These are phyloP conservation scores for Botrytis pseudocinerea DNA, from an alignment of 2,329 filamentous ascomycete species.

Conservation along the genomic window DNA sequence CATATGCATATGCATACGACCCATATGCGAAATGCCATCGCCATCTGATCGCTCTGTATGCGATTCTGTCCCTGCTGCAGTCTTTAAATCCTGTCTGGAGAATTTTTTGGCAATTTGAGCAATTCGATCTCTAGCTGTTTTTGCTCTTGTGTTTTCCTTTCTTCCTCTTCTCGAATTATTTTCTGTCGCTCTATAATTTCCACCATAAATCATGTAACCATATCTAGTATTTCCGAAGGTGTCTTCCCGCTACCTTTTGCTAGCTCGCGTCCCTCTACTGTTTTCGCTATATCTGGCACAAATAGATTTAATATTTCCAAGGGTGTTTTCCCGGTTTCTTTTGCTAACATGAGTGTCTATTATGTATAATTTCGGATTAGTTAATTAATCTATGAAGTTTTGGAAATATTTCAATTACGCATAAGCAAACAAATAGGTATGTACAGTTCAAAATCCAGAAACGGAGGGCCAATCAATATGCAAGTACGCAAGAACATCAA, in stretches of 20 bases:
- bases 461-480: background rate
- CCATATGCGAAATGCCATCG: too few relatives aligned
- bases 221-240: background rate
- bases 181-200: background rate
- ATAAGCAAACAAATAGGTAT: background rate
- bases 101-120: too few relatives aligned
- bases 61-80: background rate
- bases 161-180: too few relatives aligned
- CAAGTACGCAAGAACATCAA: background rate
- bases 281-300: background rate
- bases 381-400: background rate
- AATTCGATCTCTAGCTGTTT: background rate
- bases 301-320: background rate
- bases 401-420: background rate
- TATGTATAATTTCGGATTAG: background rate
- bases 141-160: background rate
- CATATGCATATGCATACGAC: too few relatives aligned
- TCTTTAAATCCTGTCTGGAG: background rate
- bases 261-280: background rate
- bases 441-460: background rate
- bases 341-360: background rate
- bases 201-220: rapidly evolving
- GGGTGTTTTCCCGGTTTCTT: background rate
- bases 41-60: background rate
- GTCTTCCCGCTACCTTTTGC: rapidly evolving